A percentile compares a stretch with the other conserved stretches of the same genome.
These are phyloP conservation scores for Heritiera fomes DNA, from an alignment of 345 rosid species.

Conservation along the genomic window DNA sequence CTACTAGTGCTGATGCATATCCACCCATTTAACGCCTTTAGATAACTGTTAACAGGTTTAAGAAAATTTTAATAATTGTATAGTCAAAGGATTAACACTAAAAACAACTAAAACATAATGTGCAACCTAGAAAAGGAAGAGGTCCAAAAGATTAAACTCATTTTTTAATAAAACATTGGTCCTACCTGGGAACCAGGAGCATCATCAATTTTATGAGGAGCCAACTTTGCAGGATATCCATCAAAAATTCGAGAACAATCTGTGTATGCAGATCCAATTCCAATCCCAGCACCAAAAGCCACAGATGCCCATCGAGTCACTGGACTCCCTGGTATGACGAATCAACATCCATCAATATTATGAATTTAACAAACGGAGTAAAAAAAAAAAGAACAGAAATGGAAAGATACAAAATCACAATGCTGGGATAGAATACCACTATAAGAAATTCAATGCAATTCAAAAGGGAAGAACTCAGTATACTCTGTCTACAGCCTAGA, in stretches of 20 bases:
- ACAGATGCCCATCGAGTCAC: slow-evolving; percentile 82
- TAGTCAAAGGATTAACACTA: background rate
- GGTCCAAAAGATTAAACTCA: background rate
- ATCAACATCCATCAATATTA: slow-evolving; percentile 3
- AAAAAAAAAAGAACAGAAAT: background rate
- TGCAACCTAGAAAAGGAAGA: background rate
- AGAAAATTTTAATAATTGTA: background rate
- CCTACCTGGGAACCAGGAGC: slow-evolving; percentile 54
- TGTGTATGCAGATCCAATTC: slow-evolving; percentile 85
- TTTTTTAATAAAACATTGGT: slow-evolving; percentile 4
- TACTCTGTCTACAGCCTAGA: background rate
- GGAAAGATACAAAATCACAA: background rate
- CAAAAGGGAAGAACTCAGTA: background rate
- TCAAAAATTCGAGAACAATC: slow-evolving; percentile 69
- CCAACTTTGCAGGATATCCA: slow-evolving; percentile 49
- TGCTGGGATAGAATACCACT: background rate
- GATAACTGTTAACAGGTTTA: background rate
- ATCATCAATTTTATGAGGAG: slow-evolving; percentile 44
- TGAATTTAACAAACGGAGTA: background rate
- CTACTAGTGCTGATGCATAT: background rate
- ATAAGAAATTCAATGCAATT: background rate
- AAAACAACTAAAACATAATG: background rate
- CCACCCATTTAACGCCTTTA: background rate
- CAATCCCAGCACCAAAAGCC: slow-evolving; percentile 93
- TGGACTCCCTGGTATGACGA: slow-evolving; percentile 64